phyloP scores from a whole-genome alignment of 371 early-diverging fungal genomes.

The Actinomortierella ambigua region DNA sequence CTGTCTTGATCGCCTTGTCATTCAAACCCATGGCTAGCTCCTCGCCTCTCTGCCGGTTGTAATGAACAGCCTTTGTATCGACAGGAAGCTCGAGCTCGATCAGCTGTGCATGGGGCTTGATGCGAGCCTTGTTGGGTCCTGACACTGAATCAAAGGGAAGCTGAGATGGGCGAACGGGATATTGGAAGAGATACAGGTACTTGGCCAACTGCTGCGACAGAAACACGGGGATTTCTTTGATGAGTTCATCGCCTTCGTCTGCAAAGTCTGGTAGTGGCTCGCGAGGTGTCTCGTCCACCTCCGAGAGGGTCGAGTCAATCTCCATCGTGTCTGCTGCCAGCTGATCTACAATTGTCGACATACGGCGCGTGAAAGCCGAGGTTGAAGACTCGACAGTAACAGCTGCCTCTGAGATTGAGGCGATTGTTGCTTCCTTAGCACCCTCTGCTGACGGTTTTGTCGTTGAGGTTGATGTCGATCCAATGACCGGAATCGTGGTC shows the following conservation, averaged over 20 bases:
- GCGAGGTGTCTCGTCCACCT: constrained; percentile 1
- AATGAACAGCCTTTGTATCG: constrained; percentile 69
- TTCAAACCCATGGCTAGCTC: constrained; percentile 81
- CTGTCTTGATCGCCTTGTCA: constrained; percentile 71
- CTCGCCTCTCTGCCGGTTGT: constrained; percentile 79
- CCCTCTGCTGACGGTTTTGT: no score
- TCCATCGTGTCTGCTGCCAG: no score
- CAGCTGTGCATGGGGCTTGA: constrained; percentile 80
- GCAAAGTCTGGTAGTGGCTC: constrained; percentile 32
- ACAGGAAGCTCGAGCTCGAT: constrained; percentile 90
- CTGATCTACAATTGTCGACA: no score
- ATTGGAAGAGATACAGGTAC: constrained; percentile 82
- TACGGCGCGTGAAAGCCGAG: no score
- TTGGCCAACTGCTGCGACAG: constrained; percentile 69
- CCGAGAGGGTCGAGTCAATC: background rate
- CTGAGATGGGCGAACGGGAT: constrained; percentile 70
- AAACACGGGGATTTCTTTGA: constrained; percentile 82
- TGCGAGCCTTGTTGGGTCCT: constrained; percentile 70
- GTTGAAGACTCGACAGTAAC: no score
- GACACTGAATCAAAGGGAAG: constrained; percentile 51
- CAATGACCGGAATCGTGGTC: no score
- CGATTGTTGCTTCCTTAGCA: no score
- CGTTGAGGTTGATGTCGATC: no score
- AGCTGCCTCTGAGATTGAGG: no score
- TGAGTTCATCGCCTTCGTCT: constrained; percentile 66